Conservation (phyloP, 2,329 filamentous ascomycete species). For the Cladorrhinum sp. region DNA sequence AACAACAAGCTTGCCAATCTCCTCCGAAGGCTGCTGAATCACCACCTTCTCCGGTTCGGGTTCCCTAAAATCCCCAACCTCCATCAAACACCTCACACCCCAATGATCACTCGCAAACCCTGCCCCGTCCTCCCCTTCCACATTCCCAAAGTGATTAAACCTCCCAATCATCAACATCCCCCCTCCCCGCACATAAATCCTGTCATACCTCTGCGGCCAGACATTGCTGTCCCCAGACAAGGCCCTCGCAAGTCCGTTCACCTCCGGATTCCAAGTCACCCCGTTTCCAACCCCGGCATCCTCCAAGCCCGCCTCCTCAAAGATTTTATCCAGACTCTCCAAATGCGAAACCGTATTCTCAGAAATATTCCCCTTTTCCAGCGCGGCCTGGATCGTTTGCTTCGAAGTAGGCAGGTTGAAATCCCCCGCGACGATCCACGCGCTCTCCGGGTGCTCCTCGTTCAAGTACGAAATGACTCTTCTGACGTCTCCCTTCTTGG, state of each 20-base stretch:
- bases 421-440: conserved; percentile 60
- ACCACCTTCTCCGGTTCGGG: neutral
- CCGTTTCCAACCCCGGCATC: conserved; percentile 60
- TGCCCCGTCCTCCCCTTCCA: conserved; percentile 25
- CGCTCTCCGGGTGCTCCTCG: conserved; percentile 38
- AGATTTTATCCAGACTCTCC: conserved; percentile 43
- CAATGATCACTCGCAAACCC: conserved; percentile 55
- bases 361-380: conserved; percentile 53
- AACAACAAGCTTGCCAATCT: conserved; percentile 28
- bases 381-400: conserved; percentile 51
- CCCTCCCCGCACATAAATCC: conserved; percentile 53
- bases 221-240: conserved; percentile 43
- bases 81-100: conserved; percentile 49
- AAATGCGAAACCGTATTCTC: conserved; percentile 43
- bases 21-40: conserved; percentile 13
- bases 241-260: conserved; percentile 51
- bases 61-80: conserved; percentile 19
- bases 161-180: conserved; percentile 37
- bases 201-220: conserved; percentile 63
- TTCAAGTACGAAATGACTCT: conserved; percentile 47
- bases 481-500: conserved; percentile 56
- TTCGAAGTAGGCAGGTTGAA: conserved; percentile 63
- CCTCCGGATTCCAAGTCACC: conserved; percentile 60
- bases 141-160: conserved; percentile 59
- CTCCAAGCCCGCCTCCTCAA: conserved; percentile 45